Percentiles rank a stretch among this genome's conserved stretches.
Conservation (phyloP, 495 filamentous ascomycete species). For the Aspergillus sclerotiicarbonarius region DNA sequence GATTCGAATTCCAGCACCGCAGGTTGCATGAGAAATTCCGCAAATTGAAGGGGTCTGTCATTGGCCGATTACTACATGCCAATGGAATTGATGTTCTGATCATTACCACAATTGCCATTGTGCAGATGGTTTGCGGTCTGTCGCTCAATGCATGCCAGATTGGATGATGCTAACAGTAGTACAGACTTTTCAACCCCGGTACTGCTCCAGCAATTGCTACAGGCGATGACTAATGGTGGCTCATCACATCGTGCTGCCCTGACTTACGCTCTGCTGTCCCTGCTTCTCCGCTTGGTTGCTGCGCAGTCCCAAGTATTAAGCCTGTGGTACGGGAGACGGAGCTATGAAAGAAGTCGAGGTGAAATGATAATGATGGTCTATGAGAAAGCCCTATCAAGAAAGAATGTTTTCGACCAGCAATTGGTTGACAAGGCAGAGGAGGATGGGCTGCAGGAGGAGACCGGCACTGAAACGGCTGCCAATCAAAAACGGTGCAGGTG, state of each 20-base stretch:
- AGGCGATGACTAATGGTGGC: constrained; percentile 57
- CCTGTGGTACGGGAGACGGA: constrained; percentile 71
- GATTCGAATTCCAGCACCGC: constrained; percentile 73
- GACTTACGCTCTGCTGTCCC: constrained; percentile 61
- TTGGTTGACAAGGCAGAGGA: constrained; percentile 18
- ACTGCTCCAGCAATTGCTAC: constrained; percentile 68
- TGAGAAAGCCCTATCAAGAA: constrained; percentile 75
- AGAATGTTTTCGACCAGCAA: constrained; percentile 58
- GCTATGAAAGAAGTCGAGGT: constrained; percentile 75
- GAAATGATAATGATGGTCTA: constrained; percentile 89
- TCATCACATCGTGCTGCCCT: constrained; percentile 54
- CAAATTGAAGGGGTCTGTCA: constrained; percentile 66
- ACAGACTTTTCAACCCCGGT: constrained; percentile 60
- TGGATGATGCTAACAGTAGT: constrained; percentile 10
- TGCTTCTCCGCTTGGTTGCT: constrained; percentile 58
- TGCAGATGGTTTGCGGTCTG: constrained; percentile 60
- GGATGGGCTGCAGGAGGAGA: background rate
- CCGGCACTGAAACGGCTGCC: constrained; percentile 3
- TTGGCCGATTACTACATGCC: constrained; percentile 63
- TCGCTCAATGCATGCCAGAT: background rate
- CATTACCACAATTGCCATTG: constrained; percentile 55
- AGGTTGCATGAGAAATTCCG: constrained; percentile 70
- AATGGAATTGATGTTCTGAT: constrained; percentile 76
- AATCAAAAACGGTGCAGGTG: constrained; percentile 10
- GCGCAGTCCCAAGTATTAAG: constrained; percentile 66